Evolutionary conservation across 345 rosid species (phyloP).

Genomic region (Pistacia integerrima): DNA sequence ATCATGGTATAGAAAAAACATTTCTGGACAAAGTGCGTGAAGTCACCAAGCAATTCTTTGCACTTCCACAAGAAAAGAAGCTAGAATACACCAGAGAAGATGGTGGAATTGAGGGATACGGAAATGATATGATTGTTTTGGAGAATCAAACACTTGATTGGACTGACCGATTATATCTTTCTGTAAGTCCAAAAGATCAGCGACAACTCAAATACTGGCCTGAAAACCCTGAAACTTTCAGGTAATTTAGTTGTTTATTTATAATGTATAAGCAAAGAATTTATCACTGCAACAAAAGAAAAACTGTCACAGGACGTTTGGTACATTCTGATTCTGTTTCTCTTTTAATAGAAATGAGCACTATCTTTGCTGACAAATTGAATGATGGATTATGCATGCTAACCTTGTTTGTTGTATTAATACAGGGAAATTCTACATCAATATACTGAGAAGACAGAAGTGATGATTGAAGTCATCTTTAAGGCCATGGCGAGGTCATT

Average conservation of each 20-base stretch:
- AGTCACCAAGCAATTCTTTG: slow-evolving; percentile 54
- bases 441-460: slow-evolving; percentile 29
- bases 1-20: slow-evolving; percentile 58
- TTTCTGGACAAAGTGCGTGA: slow-evolving; percentile 53
- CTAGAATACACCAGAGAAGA: slow-evolving; percentile 50
- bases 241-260: slow-evolving; percentile 29
- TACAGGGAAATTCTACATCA: slow-evolving; percentile 43
- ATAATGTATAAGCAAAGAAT: no score
- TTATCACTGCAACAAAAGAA: no score
- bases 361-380: not conserved
- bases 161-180: slow-evolving; percentile 63
- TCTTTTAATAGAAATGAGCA: not conserved
- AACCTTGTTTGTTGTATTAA: not conserved
- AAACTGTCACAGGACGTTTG: no score
- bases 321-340: no score
- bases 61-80: slow-evolving; percentile 58
- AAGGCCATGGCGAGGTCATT: slow-evolving; percentile 60
- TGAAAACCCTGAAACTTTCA: slow-evolving; percentile 47
- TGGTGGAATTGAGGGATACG: slow-evolving; percentile 66
- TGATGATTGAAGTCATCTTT: slow-evolving; percentile 31
- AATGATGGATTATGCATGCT: not conserved
- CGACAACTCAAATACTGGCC: slow-evolving; percentile 62
- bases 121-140: slow-evolving; percentile 61
- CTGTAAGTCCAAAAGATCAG: slow-evolving; percentile 46
- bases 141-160: slow-evolving; percentile 73